These are phyloP conservation scores for Suillus plorans DNA, from an alignment of 768 basidiomycete species.

Conservation along the genomic window DNA sequence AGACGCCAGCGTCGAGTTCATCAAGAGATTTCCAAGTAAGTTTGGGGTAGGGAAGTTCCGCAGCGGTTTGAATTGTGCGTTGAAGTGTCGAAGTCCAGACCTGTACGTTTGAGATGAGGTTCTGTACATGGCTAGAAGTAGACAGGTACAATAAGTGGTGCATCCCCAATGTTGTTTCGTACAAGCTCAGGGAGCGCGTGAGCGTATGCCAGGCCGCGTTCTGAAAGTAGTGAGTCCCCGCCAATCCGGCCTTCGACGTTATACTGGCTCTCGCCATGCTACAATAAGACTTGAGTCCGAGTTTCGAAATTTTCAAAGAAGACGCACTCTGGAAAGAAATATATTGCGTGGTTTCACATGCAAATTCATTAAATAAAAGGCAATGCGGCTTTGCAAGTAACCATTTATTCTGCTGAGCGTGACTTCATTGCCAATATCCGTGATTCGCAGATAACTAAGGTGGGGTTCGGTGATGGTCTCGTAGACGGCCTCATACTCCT, in stretches of 20 bases:
- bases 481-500: conserved; percentile 92
- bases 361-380: conserved; percentile 97
- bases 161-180: conserved; percentile 87
- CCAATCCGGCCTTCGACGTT: conserved; percentile 97
- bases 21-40: conserved; percentile 99
- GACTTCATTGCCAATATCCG: conserved; percentile 90
- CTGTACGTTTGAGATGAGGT: conserved; percentile 36
- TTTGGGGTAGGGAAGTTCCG: conserved; percentile 80
- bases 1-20: conserved; percentile 98
- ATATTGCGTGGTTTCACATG: conserved; percentile 97
- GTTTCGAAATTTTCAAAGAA: conserved; percentile 4
- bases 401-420: conserved; percentile 86
- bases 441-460: conserved; percentile 87
- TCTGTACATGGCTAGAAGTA: not conserved
- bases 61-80: conserved; percentile 89
- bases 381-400: conserved; percentile 94
- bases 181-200: conserved; percentile 83
- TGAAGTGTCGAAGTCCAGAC: conserved; percentile 99
- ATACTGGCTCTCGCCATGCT: conserved; percentile 98
- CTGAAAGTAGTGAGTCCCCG: conserved; percentile 89
- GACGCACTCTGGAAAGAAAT: conserved; percentile 86
- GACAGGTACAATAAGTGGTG: conserved; percentile 56
- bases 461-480: conserved; percentile 92
- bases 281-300: conserved; percentile 13
- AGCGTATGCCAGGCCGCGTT: conserved; percentile 83